A percentile compares a stretch with the other conserved stretches of the same genome.
Conservation (phyloP, 306 rosid species). For the Neltuma alba region DNA sequence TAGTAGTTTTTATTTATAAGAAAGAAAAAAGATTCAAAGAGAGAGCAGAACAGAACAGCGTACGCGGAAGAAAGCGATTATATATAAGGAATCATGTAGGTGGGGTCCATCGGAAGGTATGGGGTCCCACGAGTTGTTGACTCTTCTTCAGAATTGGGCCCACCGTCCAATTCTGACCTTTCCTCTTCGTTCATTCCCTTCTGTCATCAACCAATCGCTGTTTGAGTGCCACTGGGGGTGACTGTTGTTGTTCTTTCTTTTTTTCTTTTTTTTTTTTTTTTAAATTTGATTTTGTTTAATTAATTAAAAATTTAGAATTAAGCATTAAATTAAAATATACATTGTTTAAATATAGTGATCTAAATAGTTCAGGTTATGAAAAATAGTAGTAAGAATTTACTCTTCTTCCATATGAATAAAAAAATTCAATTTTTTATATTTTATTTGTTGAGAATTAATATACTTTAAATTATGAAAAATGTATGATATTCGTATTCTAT, state of each 20-base stretch:
- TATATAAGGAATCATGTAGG: constrained; percentile 11
- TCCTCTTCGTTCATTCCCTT: too few relatives aligned
- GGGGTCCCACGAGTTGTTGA: constrained; percentile 32
- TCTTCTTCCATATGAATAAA: background rate
- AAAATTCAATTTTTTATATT: background rate
- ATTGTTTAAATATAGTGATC: too few relatives aligned
- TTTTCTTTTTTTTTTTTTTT: background rate
- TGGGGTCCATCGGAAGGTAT: constrained; percentile 24
- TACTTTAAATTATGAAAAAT: background rate
- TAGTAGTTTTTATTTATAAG: too few relatives aligned
- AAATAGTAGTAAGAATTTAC: too few relatives aligned
- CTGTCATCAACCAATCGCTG: too few relatives aligned
- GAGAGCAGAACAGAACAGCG: background rate
- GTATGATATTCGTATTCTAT: background rate
- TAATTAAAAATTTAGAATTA: background rate
- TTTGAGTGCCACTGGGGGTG: background rate
- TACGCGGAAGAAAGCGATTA: background rate
- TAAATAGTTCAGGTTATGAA: background rate
- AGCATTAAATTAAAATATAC: background rate
- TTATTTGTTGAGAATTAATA: background rate
- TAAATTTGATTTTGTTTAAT: background rate
- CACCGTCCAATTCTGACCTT: constrained; percentile 22
- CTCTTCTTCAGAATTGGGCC: constrained; percentile 25
- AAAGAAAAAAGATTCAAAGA: background rate
- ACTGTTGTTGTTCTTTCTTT: background rate